Percentiles rank a stretch among this genome's conserved stretches.
These are phyloP conservation scores for Lichtheimia ornata DNA, from an alignment of 371 early-diverging fungal species.

Conservation along the genomic window DNA sequence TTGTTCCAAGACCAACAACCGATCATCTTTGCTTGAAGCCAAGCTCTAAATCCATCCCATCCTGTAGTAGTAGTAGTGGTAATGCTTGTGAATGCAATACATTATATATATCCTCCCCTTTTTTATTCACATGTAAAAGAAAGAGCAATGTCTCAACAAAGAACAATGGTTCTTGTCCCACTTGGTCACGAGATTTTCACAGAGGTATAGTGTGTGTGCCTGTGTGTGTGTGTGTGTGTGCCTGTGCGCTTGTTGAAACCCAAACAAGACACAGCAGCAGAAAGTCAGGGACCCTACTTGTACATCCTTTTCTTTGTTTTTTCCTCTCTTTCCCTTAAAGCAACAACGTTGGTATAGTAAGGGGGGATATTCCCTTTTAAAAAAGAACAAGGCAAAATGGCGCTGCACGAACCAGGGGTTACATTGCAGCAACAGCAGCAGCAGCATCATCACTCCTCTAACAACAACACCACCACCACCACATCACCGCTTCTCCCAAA, in stretches of 20 bases:
- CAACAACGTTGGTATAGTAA: too few species aligned
- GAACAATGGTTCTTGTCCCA: too few species aligned
- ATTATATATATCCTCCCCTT: not conserved
- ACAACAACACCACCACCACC: not conserved
- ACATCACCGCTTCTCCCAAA: conserved; percentile 7
- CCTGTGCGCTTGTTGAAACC: too few species aligned
- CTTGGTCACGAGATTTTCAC: too few species aligned
- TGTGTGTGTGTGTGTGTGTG: too few species aligned
- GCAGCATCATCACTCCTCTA: not conserved
- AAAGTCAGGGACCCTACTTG: too few species aligned
- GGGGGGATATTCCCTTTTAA: not conserved
- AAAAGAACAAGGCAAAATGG: conserved; percentile 13
- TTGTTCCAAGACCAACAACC: conserved; percentile 42
- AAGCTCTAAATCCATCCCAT: conserved; percentile 26
- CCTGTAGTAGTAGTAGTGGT: not conserved
- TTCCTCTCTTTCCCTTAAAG: too few species aligned
- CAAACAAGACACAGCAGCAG: too few species aligned
- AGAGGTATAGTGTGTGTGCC: too few species aligned
- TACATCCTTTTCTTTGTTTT: too few species aligned
- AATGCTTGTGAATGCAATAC: not conserved
- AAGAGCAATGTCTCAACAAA: not conserved
- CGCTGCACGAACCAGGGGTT: conserved; percentile 20
- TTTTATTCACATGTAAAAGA: not conserved
- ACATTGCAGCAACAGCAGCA: conserved; percentile 17
- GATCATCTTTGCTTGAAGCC: conserved; percentile 47